Conservation (phyloP, 73 alveolate species). For the Durusdinium trenchii region DNA sequence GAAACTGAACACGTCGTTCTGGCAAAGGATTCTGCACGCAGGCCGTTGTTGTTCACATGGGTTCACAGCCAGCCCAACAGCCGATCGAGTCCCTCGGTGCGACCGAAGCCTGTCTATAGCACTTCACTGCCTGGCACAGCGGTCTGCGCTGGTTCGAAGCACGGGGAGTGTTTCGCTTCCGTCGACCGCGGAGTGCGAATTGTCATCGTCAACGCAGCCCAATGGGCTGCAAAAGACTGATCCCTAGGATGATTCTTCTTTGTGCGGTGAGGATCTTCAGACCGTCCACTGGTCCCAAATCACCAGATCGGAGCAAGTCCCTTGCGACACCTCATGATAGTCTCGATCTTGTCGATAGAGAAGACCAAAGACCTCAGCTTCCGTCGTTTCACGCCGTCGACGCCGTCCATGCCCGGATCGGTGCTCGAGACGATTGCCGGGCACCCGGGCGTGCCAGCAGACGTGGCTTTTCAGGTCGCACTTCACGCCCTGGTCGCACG, state of each 20-base stretch:
- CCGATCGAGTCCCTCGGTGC: conserved; percentile 38
- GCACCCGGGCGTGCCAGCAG: conserved; percentile 98
- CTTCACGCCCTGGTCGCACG: conserved; percentile 95
- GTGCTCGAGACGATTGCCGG: not conserved
- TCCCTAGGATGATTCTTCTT: too few species aligned
- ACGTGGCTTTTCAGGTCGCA: conserved; percentile 97
- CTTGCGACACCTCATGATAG: conserved; percentile 34
- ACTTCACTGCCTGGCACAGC: conserved; percentile 96
- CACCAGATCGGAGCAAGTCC: too few species aligned
- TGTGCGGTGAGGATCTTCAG: too few species aligned
- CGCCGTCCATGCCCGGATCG: not conserved
- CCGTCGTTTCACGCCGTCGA: not conserved
- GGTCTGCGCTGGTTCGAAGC: not conserved
- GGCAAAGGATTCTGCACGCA: not conserved
- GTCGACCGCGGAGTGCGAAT: too few species aligned
- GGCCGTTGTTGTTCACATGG: not conserved
- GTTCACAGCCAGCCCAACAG: not conserved
- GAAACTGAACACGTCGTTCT: too few species aligned
- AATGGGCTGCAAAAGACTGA: too few species aligned
- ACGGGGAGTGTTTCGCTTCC: too few species aligned
- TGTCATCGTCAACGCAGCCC: too few species aligned
- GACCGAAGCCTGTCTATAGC: conserved; percentile 97
- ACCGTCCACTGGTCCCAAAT: too few species aligned
- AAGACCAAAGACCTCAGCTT: conserved; percentile 96
- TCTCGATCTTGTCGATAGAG: conserved; percentile 97